These are phyloP conservation scores for Pichia sp. DNA, from an alignment of 1,139 yeast species.

Conservation along the genomic window DNA sequence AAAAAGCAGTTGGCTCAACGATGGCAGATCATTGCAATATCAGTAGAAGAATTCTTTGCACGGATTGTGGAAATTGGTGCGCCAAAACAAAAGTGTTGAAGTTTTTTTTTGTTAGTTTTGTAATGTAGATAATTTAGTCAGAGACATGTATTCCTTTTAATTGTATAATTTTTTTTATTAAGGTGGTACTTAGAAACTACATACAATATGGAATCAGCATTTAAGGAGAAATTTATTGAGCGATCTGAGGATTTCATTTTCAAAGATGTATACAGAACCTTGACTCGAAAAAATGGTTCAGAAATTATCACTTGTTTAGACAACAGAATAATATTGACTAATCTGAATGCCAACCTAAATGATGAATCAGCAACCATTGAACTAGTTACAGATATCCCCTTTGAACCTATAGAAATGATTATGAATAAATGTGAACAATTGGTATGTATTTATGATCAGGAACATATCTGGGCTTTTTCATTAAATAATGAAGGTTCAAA, in stretches of 20 bases:
- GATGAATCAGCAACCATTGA: not conserved
- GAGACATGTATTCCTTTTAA: too few species aligned
- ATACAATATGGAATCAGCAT: not conserved
- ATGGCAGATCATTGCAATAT: constrained; percentile 21
- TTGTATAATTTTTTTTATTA: too few species aligned
- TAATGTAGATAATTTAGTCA: too few species aligned
- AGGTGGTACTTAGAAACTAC: too few species aligned
- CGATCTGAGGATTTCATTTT: constrained; percentile 7
- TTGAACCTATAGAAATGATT: constrained; percentile 23
- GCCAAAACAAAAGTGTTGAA: not conserved
- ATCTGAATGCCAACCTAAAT: constrained; percentile 6
- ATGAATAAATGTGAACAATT: constrained; percentile 22
- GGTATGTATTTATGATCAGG: constrained; percentile 22
- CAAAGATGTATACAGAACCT: constrained; percentile 17
- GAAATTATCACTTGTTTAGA: constrained; percentile 23
- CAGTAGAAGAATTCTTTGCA: constrained; percentile 16
- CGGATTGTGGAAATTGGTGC: not conserved
- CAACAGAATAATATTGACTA: constrained; percentile 18
- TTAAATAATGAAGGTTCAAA: constrained; percentile 23
- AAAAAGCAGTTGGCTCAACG: constrained; percentile 22
- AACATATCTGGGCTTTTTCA: constrained; percentile 16
- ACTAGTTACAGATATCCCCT: constrained; percentile 8
- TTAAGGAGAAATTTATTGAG: constrained; percentile 1
- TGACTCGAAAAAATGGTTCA: constrained; percentile 22
- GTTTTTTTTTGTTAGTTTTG: too few species aligned